Evolutionary conservation across 495 filamentous ascomycete species (phyloP).

Genomic region (Talaromyces adpressus): DNA sequence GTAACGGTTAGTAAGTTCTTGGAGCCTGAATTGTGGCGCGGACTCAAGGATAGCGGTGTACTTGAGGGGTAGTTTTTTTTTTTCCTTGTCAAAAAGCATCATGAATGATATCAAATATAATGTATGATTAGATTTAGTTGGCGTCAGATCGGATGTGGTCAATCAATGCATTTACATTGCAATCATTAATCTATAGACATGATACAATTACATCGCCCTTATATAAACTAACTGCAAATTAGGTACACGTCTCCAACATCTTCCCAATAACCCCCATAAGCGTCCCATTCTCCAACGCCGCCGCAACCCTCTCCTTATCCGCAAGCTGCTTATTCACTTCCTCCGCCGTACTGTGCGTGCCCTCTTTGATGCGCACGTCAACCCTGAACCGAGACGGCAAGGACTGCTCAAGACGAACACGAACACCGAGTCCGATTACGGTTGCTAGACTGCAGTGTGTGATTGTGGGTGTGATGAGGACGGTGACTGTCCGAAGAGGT

Average conservation of each 20-base stretch:
- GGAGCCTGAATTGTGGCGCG: slow-evolving; percentile 86
- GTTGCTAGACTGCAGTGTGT: slow-evolving; percentile 95
- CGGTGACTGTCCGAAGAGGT: slow-evolving; percentile 42
- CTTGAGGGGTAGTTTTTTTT: slow-evolving; percentile 52
- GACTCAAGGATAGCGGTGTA: slow-evolving; percentile 81
- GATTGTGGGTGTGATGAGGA: slow-evolving; percentile 89
- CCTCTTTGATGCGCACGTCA: slow-evolving; percentile 90
- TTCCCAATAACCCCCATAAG: slow-evolving; percentile 81
- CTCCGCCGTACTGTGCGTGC: slow-evolving; percentile 88
- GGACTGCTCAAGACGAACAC: slow-evolving; percentile 82
- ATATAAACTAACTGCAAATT: not conserved
- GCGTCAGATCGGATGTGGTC: not conserved
- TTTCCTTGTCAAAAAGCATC: not conserved
- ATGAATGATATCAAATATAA: not conserved
- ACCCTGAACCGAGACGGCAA: slow-evolving; percentile 89
- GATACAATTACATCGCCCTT: not conserved
- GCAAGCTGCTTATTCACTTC: slow-evolving; percentile 93
- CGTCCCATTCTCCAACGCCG: slow-evolving; percentile 88
- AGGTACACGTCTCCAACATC: slow-evolving; percentile 77
- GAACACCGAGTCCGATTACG: slow-evolving; percentile 89
- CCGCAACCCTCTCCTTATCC: slow-evolving; percentile 94
- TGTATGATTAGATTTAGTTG: not conserved
- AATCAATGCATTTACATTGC: slow-evolving; percentile 1
- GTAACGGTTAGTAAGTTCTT: slow-evolving; percentile 92
- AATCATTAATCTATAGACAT: not conserved